phyloP scores from a whole-genome alignment of 495 filamentous ascomycete species.

The Annulohypoxylon stygium region DNA sequence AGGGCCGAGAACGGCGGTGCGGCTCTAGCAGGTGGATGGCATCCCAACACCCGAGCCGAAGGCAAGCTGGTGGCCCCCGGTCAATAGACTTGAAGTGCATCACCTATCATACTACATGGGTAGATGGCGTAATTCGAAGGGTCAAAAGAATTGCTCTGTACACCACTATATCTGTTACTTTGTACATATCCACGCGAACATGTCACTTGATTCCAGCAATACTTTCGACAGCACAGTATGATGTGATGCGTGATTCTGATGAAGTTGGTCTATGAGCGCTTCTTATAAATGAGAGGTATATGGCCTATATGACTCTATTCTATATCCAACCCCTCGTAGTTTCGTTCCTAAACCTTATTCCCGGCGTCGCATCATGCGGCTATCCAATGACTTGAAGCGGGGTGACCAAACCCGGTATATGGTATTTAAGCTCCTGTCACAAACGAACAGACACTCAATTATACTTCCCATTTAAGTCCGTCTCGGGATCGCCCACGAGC shows the following conservation, averaged over 20 bases:
- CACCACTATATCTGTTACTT: conserved; percentile 32
- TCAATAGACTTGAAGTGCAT: conserved; percentile 65
- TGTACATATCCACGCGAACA: conserved; percentile 40
- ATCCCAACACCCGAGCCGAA: conserved; percentile 77
- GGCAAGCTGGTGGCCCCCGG: conserved; percentile 91
- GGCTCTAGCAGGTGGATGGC: conserved; percentile 86
- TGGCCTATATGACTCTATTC: neutral
- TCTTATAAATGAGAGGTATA: neutral
- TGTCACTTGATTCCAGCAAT: conserved; percentile 28
- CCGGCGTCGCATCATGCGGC: neutral
- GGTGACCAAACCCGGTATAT: neutral
- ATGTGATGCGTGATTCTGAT: conserved; percentile 4
- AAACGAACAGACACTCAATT: too few relatives aligned
- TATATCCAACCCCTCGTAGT: conserved; percentile 4
- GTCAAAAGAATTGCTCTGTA: conserved; percentile 41
- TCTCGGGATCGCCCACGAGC: neutral
- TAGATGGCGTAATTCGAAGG: conserved; percentile 40
- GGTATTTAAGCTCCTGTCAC: neutral
- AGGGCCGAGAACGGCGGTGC: conserved; percentile 76
- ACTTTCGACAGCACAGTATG: neutral
- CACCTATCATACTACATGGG: conserved; percentile 27
- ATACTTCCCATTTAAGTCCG: neutral
- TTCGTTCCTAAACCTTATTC: neutral
- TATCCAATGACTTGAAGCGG: neutral
- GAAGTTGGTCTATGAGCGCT: neutral